Percentiles rank a stretch among this genome's conserved stretches.
Evolutionary conservation across 208 protist genomes (phyloP).

Genomic region (Leishmania mexicana): DNA sequence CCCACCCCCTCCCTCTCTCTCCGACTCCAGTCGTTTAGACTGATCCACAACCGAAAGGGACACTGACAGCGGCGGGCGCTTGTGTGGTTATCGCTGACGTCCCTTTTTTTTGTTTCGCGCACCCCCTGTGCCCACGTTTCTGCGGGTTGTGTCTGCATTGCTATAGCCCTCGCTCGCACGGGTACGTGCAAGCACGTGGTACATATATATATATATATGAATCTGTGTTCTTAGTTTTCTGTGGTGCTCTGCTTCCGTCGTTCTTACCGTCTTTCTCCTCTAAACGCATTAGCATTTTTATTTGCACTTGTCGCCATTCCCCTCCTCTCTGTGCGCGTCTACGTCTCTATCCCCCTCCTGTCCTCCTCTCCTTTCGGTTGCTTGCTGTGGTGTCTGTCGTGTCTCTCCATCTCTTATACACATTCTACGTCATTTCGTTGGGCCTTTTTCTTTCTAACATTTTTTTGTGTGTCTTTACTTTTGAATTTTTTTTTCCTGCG

Average conservation of each 20-base stretch:
- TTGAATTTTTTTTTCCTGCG: not conserved
- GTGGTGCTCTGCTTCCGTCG: not conserved
- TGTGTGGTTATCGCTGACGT: not conserved
- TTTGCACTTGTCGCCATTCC: not conserved
- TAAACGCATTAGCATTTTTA: not conserved
- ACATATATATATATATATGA: conserved; percentile 14
- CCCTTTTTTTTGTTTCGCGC: not conserved
- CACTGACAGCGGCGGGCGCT: not conserved
- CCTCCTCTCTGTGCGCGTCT: not conserved
- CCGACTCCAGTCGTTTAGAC: not conserved
- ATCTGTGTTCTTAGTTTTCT: not conserved
- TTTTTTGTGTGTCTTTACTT: not conserved
- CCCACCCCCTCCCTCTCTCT: no score
- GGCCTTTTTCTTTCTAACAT: not conserved
- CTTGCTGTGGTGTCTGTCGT: not conserved
- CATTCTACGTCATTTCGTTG: not conserved
- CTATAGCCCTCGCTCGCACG: not conserved
- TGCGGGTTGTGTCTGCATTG: not conserved
- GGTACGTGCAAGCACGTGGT: not conserved
- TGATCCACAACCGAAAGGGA: not conserved
- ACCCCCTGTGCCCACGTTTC: not conserved
- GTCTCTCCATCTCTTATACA: not conserved
- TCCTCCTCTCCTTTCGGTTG: not conserved
- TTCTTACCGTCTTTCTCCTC: not conserved
- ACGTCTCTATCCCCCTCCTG: not conserved